Evolutionary conservation across 352 stramenopile species (phyloP).

Genomic region (Phytophthora hibernalis): DNA sequence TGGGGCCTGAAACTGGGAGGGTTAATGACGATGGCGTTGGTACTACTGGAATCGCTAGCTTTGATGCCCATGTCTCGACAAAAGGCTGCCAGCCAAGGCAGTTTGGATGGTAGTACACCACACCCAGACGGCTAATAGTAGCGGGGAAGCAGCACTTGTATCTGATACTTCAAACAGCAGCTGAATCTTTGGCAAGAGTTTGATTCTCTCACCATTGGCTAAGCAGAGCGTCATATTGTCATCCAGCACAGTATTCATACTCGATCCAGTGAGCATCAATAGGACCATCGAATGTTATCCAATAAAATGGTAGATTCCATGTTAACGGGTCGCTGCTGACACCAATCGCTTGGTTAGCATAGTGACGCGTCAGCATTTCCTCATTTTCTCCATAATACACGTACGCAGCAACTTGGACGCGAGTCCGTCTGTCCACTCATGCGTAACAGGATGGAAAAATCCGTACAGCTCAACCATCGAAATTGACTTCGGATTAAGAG

Average conservation of each 20-base stretch:
- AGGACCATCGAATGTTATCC: conserved; percentile 86
- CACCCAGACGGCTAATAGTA: conserved; percentile 92
- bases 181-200: conserved; percentile 87
- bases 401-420: conserved; percentile 73
- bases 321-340: conserved; percentile 28
- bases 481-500: conserved; percentile 86
- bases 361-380: conserved; percentile 40
- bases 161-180: conserved; percentile 94
- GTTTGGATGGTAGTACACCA: conserved; percentile 88
- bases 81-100: conserved; percentile 73
- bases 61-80: conserved; percentile 69
- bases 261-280: conserved; percentile 89
- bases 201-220: conserved; percentile 90
- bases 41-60: conserved; percentile 35
- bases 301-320: conserved; percentile 62
- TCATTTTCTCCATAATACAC: conserved; percentile 82
- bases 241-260: conserved; percentile 91
- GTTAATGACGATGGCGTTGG: conserved; percentile 1
- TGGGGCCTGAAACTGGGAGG: not conserved
- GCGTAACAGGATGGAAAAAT: conserved; percentile 84
- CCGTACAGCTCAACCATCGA: conserved; percentile 85
- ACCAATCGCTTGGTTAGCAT: conserved; percentile 25
- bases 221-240: conserved; percentile 93
- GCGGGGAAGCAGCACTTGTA: conserved; percentile 90
- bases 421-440: conserved; percentile 87